Evolutionary conservation across 768 basidiomycete species (phyloP), one percentile per base, ranked within the genome.

Genomic region (Cystobasidiopsis lactophilus): DNA sequence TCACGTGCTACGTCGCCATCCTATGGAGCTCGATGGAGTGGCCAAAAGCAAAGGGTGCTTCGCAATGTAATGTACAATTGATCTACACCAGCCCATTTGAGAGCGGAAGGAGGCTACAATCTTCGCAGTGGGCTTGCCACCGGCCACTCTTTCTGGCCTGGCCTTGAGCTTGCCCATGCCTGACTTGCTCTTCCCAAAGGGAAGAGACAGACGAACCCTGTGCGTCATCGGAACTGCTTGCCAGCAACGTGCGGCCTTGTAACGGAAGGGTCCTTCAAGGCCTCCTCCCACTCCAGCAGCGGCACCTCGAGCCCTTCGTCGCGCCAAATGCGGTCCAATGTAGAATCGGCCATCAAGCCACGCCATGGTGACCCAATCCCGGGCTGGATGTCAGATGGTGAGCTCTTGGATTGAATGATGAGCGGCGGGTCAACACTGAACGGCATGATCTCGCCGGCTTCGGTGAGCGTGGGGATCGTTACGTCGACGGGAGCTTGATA

Each of bases 401-500:
- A 56, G 46, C 62, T 60, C 40, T 63, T 63, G 13, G 60, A 43
- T 49, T 63, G 62, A 30, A 63, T 62, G 43, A 63, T 57, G n/a
- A 63, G 40, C 2, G 62, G 55, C n/a, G 62, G 62, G 41, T 63
- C 59, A 53, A 63, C 45, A 5, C 55, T 57, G 54, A 58, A 63
- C 23, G 62, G 57, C 7, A 45, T 43, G 24, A 63, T 43, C 21
- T 52, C 43, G 14, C 33, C 40, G 29, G 51, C n/a, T 31, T 27
- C 18, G 26, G 41, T 43, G 26, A 40, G 16, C 18, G 41, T 27
- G 41, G 51, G 26, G n/a, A 45, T 21, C 27, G 51, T 29, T 21
- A 37, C 18, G 50, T 63, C 62, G 47, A 63, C 59, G 2, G 62
- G 60, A 14, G 62, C 60, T 23, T 57, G 54, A 48, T 62, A 63